Evolutionary conservation across 2,329 filamentous ascomycete species (phyloP), one percentile per base, ranked within the genome.

Genomic region (Scedosporium aurantiacum): DNA sequence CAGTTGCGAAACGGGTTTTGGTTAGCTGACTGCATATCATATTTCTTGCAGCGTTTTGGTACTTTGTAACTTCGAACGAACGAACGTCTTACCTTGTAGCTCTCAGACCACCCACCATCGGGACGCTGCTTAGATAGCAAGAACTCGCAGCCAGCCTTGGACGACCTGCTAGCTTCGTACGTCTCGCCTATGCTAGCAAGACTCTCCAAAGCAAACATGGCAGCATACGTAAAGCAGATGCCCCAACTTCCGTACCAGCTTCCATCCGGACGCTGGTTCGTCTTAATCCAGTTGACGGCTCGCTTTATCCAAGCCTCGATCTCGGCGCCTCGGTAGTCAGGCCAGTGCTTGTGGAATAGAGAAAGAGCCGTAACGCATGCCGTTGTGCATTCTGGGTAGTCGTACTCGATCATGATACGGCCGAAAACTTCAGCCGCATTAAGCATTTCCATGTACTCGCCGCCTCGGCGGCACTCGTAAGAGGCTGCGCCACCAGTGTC

Each of bases 181-280:
- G 81, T 89, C 74, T 97, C 91, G 5, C 92, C 92, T 4, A 91
- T 84, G 56, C 86, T 88, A 5, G 85, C 82, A 66, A 99, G 79
- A 64, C 89, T 91, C 72, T 97, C 93, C 1, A 97, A 79, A 0
- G 92, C 92, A 75, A 99, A 99, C 91, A 97, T 95, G 65, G 85
- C 89, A 0, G 92, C 94, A 70, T 99, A 99, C 0, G 92, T 97
- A 74, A 96, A 99, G 76, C 94, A 99, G 68, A 99, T 95, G 60
- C 90, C 94, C 94, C 94, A 99, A 70, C 86, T 91, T 55, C 94
- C 94, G 71, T 99, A 97, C 94, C 94, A 99, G 63, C 88, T 89
- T n/a, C 94, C 94, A 67, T 97, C 91, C 0, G 80, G 72, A 2
- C 83, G 79, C 74, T 97, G 94, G 2, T 86, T 83, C 1, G 80